Conservation (phyloP, 768 basidiomycete species). For the Panaeolus cyanescens region DNA sequence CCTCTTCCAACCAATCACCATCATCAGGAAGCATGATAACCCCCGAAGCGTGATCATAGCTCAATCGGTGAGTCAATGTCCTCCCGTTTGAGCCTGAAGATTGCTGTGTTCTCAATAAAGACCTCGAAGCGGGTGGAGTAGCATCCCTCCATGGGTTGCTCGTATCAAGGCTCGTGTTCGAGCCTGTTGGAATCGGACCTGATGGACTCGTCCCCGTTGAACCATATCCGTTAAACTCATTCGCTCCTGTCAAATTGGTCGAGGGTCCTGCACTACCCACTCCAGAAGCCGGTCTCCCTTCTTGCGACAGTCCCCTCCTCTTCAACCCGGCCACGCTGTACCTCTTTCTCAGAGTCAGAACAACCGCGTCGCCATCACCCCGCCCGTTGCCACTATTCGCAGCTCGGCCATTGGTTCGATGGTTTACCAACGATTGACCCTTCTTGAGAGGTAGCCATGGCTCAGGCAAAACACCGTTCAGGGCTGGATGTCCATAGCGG, state of each 20-base stretch:
- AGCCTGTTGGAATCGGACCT: background rate
- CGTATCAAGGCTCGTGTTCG: background rate
- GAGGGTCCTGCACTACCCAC: constrained; percentile 8
- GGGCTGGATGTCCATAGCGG: constrained; percentile 92
- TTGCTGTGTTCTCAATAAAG: background rate
- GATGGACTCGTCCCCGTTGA: constrained; percentile 1
- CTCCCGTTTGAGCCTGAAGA: background rate
- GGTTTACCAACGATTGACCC: constrained; percentile 73
- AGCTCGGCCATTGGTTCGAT: constrained; percentile 27
- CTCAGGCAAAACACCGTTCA: constrained; percentile 89
- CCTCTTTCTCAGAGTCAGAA: constrained; percentile 79
- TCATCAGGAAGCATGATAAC: constrained; percentile 88
- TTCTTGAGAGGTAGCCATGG: constrained; percentile 95
- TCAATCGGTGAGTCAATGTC: constrained; percentile 61
- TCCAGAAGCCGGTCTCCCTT: constrained; percentile 6
- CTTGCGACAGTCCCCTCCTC: constrained; percentile 19
- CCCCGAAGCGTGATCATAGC: constrained; percentile 85
- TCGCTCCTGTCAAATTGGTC: constrained; percentile 6
- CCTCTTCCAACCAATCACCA: constrained; percentile 60
- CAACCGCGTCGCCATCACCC: constrained; percentile 58
- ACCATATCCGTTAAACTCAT: background rate
- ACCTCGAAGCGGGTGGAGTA: constrained; percentile 2
- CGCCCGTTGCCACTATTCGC: constrained; percentile 19
- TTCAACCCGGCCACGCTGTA: constrained; percentile 51
- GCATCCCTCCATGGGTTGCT: constrained; percentile 69